Percentiles rank a stretch among this genome's conserved stretches.
Evolutionary conservation across 2,329 filamentous ascomycete genomes (phyloP).

Genomic region (Aurifilum marmelostoma): DNA sequence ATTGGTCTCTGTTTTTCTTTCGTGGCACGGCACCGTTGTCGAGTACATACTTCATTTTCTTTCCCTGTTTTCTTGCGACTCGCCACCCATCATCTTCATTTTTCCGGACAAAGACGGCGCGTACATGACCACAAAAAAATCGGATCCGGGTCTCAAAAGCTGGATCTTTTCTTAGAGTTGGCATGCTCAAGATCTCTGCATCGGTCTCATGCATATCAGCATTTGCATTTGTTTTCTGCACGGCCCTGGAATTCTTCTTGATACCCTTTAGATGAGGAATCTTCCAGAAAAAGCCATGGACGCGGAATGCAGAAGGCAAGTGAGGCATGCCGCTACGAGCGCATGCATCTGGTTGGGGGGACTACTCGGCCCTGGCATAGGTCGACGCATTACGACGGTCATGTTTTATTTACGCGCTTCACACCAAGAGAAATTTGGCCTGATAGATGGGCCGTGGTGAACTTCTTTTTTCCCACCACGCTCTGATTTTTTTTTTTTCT

Average conservation of each 20-base stretch:
- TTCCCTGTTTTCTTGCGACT: conserved; percentile 44
- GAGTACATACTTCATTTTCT: conserved; percentile 49
- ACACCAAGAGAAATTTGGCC: conserved; percentile 43
- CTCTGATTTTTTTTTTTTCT: conserved; percentile 24
- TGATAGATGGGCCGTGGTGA: conserved; percentile 44
- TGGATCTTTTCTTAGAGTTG: conserved; percentile 38
- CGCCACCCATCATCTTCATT: conserved; percentile 33
- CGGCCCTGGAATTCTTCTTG: conserved; percentile 41
- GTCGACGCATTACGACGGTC: conserved; percentile 44
- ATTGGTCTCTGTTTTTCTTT: conserved; percentile 31
- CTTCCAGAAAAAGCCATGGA: conserved; percentile 36
- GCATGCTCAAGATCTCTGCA: conserved; percentile 41
- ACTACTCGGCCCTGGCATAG: conserved; percentile 37
- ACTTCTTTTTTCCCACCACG: conserved; percentile 26
- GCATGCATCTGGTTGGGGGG: conserved; percentile 35
- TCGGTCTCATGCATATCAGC: conserved; percentile 42
- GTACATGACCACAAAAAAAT: conserved; percentile 40
- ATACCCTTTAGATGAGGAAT: conserved; percentile 45
- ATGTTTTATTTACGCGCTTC: conserved; percentile 46
- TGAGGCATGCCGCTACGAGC: conserved; percentile 37
- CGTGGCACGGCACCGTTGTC: conserved; percentile 32
- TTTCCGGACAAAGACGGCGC: conserved; percentile 41
- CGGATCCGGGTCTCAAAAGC: conserved; percentile 32
- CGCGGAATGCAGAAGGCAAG: conserved; percentile 35
- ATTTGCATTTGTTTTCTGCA: conserved; percentile 42